Evolutionary conservation across 1,139 yeast species (phyloP), one percentile per base, ranked within the genome.

Genomic region (Zygoascus sp.): DNA sequence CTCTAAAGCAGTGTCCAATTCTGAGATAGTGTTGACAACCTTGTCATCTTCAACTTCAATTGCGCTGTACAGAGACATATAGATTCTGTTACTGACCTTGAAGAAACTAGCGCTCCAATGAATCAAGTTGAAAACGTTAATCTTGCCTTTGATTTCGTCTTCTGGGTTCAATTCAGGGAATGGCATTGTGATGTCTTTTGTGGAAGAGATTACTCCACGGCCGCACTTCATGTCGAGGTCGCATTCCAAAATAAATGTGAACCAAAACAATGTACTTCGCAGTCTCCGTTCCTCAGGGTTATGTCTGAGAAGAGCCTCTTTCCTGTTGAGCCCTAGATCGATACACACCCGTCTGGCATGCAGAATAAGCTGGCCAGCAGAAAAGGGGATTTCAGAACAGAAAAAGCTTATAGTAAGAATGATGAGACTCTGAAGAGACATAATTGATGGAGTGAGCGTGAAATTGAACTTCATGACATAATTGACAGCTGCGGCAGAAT

Each of bases 281-380:
- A 64, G 61, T 4, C 59, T 54, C 5, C 67, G 68, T 39, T 78
- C 82, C 2, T 60, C 65, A 0, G 55, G 53, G 0, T 71, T 48
- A 20, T 78, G 55, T 0, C 72, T 70, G 6, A 57, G 55, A 44
- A 73, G 72, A 2, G 76, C 63, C 53, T 82, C 87, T 13, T 64
- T 65, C 28, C 87, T 65, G 58, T 84, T 85, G 20, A 85, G 65
- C 0, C 94, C 94, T 48, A 82, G 63, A 43, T 79, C 83, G 53
- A 76, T 80, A 0, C 87, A 85, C 53, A 71, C 74, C 47, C 87
- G 67, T 2, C 79, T 72, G 1, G 82, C 82, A 7, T 76, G 71
- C 0, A 81, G 65, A 0, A 73, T 60, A 9, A 81, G 57, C 30
- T 73, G 66, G 55, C 72, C 74, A 32, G 74, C 70, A 4, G 70